These are phyloP conservation scores for Teratosphaeria pseudoeucalypti DNA, from an alignment of 2,329 filamentous ascomycete genomes.

Conservation along the genomic window DNA sequence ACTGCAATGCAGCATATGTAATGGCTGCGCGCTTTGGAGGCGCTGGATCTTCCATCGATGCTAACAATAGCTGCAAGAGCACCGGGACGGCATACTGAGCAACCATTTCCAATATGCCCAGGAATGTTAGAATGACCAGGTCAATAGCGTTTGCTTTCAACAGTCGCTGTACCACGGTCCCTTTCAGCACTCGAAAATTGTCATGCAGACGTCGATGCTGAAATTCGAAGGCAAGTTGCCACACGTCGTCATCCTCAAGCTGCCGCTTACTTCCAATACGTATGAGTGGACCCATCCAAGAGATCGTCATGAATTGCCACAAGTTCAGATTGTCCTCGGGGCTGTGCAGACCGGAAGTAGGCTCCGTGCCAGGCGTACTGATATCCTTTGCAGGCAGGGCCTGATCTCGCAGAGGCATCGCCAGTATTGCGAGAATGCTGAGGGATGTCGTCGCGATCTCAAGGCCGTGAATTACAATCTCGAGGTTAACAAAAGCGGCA, in stretches of 20 bases:
- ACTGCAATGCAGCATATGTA: constrained; percentile 53
- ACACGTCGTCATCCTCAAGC: constrained; percentile 69
- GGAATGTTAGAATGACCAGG: constrained; percentile 53
- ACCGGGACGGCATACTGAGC: constrained; percentile 50
- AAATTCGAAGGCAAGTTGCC: constrained; percentile 69
- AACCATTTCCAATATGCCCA: constrained; percentile 55
- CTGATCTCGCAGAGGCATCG: constrained; percentile 61
- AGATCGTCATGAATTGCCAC: constrained; percentile 77
- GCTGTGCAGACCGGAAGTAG: constrained; percentile 52
- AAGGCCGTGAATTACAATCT: constrained; percentile 13
- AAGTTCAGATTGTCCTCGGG: constrained; percentile 71
- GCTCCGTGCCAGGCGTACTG: constrained; percentile 44
- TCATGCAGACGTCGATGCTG: constrained; percentile 68
- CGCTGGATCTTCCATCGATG: constrained; percentile 49
- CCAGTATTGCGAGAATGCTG: constrained; percentile 39
- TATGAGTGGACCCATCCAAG: constrained; percentile 71
- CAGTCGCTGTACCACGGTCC: constrained; percentile 60
- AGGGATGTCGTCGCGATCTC: constrained; percentile 20
- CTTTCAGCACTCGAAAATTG: constrained; percentile 61
- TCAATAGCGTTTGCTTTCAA: constrained; percentile 71
- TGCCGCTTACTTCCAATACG: constrained; percentile 52
- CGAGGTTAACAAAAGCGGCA: constrained; percentile 1
- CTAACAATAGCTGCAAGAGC: constrained; percentile 60
- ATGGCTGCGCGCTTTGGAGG: constrained; percentile 47
- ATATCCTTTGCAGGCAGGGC: constrained; percentile 46